These are phyloP conservation scores for Sporothrix schenckii DNA, from an alignment of 2,329 filamentous ascomycete species.

Conservation along the genomic window DNA sequence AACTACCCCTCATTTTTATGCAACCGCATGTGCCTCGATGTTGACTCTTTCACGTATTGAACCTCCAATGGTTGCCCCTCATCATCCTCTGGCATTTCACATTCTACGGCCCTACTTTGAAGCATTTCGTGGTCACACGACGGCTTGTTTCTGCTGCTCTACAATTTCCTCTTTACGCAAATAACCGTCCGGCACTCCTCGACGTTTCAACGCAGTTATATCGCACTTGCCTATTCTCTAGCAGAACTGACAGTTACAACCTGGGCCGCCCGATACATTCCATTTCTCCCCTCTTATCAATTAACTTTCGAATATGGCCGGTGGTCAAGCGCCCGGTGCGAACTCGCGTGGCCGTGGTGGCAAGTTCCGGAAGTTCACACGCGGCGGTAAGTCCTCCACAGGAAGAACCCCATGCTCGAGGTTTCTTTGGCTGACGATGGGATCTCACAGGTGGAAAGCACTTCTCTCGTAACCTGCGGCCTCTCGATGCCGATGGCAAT, in stretches of 20 bases:
- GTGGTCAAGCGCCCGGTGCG: constrained; percentile 48
- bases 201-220: neutral
- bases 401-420: neutral
- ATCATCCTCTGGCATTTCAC: neutral
- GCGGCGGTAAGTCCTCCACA: constrained; percentile 68
- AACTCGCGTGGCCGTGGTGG: constrained; percentile 78
- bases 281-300: neutral
- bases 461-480: constrained; percentile 88
- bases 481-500: constrained; percentile 86
- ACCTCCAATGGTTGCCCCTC: constrained; percentile 20
- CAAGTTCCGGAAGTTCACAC: constrained; percentile 91
- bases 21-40: constrained; percentile 11
- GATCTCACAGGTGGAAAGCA: constrained; percentile 80
- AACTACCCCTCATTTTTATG: constrained; percentile 31
- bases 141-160: neutral
- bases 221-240: neutral
- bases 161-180: neutral
- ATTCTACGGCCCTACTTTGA: neutral
- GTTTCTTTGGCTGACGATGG: neutral
- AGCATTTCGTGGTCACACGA: neutral
- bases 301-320: constrained; percentile 39
- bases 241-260: neutral
- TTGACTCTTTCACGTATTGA: constrained; percentile 17
- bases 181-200: neutral
- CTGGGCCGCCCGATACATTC: neutral